Base-by-base conservation (phyloP, 129 eudicot genomes). In the Daucus carota region DNA sequence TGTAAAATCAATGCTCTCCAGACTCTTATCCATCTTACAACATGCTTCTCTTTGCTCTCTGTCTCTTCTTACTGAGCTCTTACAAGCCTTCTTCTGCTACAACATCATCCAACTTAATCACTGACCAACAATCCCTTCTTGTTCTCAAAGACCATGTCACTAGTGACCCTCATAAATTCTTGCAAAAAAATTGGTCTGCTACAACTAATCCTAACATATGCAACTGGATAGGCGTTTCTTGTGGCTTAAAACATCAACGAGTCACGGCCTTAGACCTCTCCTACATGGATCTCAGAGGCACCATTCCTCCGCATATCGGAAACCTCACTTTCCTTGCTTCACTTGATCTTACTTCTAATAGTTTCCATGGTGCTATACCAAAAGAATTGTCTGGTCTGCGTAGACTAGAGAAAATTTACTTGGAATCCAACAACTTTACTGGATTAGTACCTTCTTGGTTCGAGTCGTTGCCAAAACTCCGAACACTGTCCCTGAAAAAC, bases 371-470 rank as follows among this genome's bases (percentile, higher is more conserved):
- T 17, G 28, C 29, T 15, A 17, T 80, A 29, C 84, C 84, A 2
- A 0, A 48, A 36, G 84, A 80, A 48, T 63, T 81, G 66, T 41
- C 77, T 45, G 31, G 50, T 33, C 47, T 76, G 16, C 80, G 36
- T 76, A 66, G 77, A 16, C 54, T 81, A 20, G 22, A 54, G 50
- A 18, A 4, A 14, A 31, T 76, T 16, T 70, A 59, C 40, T 29
- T 76, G 10, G 76, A 71, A 46, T 41, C 40, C 14, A 77, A 81
- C 78, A 22, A 26, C 43, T 40, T 81, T 17, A 44, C 57, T 6
- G 85, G 85, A 31, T 77, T 76, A 32, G 70, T 81, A 29, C 84
- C 80, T 32, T 59, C 41, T 15, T 76, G 77, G 81, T 63, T 81
- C 14, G 80, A 76, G 32, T 45, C 46, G 43, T 71, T 81, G 1